Conservation (phyloP, 495 filamentous ascomycete species). For the Daldinia vernicosa region DNA sequence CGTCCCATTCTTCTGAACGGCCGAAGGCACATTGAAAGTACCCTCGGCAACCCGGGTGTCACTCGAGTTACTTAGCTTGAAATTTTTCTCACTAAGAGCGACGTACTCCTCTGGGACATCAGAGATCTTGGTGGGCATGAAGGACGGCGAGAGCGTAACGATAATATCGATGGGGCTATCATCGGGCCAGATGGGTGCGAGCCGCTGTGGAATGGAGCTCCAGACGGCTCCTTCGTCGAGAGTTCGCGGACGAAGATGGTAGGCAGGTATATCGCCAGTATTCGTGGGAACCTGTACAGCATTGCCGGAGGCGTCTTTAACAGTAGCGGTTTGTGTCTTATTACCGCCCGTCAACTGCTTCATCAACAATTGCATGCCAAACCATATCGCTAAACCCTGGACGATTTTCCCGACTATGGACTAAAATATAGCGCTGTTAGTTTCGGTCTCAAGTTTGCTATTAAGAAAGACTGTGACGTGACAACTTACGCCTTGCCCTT, state of each 20-base stretch:
- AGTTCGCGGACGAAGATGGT: slow-evolving; percentile 66
- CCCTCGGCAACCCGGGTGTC: slow-evolving; percentile 82
- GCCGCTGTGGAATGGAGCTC: slow-evolving; percentile 74
- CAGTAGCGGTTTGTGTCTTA: slow-evolving; percentile 55
- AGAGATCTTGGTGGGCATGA: slow-evolving; percentile 72
- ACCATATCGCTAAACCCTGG: slow-evolving; percentile 54
- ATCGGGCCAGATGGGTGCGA: slow-evolving; percentile 87
- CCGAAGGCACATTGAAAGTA: slow-evolving; percentile 76
- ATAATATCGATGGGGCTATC: slow-evolving; percentile 82
- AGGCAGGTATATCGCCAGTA: slow-evolving; percentile 67
- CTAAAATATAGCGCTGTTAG: slow-evolving; percentile 40
- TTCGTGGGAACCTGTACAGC: slow-evolving; percentile 54
- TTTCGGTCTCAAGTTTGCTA: background rate
- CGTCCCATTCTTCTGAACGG: slow-evolving; percentile 91
- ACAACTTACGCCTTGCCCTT: slow-evolving; percentile 53
- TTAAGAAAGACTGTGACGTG: slow-evolving; percentile 3
- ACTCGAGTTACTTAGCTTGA: slow-evolving; percentile 80
- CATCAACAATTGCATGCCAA: slow-evolving; percentile 58
- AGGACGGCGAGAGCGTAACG: slow-evolving; percentile 81
- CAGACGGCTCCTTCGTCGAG: slow-evolving; percentile 70
- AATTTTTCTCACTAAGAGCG: slow-evolving; percentile 81
- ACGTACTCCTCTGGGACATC: slow-evolving; percentile 63
- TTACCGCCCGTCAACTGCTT: slow-evolving; percentile 59
- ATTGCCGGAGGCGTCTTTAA: slow-evolving; percentile 58
- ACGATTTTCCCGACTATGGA: slow-evolving; percentile 52